Evolutionary conservation across 1,284 basidiomycete species (phyloP).

Genomic region (Ceratobasidium sp.): DNA sequence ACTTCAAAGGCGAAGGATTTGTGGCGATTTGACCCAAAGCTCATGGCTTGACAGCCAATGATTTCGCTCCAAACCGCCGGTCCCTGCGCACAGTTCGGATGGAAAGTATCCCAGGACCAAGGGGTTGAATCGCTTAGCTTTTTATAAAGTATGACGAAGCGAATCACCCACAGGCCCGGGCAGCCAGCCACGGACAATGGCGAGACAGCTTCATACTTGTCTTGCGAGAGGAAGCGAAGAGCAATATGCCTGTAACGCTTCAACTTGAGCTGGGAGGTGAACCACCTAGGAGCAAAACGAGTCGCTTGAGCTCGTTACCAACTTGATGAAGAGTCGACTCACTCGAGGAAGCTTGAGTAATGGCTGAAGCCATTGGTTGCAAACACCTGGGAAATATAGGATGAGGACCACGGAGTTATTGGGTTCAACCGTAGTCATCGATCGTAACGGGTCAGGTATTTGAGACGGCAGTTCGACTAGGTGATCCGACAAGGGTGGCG

Average conservation of each 20-base stretch:
- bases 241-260: not conserved
- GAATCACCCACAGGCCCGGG: not conserved
- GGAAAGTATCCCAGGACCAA: not conserved
- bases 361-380: not conserved
- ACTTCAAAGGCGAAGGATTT: too few species aligned
- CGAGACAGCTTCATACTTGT: not conserved
- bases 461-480: not conserved
- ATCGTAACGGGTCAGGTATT: not conserved
- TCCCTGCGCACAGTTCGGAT: too few species aligned
- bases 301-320: too few species aligned
- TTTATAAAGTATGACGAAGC: not conserved
- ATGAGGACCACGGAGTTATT: not conserved
- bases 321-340: not conserved
- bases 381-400: not conserved
- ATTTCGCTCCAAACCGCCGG: too few species aligned
- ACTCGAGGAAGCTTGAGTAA: not conserved
- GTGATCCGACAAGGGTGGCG: not conserved
- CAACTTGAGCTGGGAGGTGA: not conserved
- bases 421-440: not conserved
- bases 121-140: not conserved
- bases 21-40: too few species aligned
- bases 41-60: too few species aligned
- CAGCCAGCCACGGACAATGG: not conserved
- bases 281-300: not conserved
- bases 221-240: not conserved